Conservation (phyloP, 1,139 yeast species). For the Pichia sp. region DNA sequence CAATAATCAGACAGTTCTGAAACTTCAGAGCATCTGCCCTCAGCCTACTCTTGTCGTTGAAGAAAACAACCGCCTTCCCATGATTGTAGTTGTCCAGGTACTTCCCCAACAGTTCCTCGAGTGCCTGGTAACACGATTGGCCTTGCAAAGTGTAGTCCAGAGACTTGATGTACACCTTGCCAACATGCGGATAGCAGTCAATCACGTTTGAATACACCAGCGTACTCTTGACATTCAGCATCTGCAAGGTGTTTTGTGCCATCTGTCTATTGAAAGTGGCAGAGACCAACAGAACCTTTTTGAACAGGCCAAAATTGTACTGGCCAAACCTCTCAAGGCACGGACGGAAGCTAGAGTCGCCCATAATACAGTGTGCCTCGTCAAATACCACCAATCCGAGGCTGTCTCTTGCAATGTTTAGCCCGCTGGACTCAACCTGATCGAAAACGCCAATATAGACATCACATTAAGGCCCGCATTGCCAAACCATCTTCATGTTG, state of each 20-base stretch:
- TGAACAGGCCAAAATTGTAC: background rate
- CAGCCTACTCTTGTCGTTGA: background rate
- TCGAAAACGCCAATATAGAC: no score
- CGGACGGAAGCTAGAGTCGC: background rate
- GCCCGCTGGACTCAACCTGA: background rate
- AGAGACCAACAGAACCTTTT: background rate
- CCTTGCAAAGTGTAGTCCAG: background rate
- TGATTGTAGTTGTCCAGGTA: background rate
- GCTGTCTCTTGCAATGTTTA: background rate
- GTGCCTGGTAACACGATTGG: background rate
- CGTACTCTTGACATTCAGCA: background rate
- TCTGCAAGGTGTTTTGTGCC: background rate
- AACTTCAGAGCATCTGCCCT: background rate
- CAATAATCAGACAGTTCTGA: background rate
- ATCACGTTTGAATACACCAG: background rate
- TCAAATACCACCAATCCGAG: background rate
- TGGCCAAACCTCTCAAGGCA: background rate
- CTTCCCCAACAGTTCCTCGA: background rate
- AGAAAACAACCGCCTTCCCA: background rate
- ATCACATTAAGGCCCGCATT: background rate
- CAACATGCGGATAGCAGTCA: background rate
- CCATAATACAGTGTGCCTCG: background rate
- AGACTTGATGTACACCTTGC: background rate
- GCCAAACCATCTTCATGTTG: background rate
- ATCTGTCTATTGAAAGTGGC: background rate